Conservation (phyloP, 352 stramenopile species). For the Thalassiosira mediterranea region DNA sequence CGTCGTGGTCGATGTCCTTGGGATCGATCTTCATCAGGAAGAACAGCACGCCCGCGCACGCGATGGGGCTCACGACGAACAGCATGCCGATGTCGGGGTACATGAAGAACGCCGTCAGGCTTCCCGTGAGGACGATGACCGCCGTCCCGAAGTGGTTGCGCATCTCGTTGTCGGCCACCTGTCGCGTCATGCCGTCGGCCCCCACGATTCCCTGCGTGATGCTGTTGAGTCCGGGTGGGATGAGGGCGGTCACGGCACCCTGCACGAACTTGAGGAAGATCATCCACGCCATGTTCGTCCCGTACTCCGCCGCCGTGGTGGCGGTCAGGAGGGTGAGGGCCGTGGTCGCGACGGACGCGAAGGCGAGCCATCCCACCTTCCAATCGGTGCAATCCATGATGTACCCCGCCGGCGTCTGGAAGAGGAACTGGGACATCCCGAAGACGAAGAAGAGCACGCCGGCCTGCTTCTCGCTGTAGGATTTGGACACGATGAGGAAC, state of each 20-base stretch:
- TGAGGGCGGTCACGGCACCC: conserved; percentile 76
- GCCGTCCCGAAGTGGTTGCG: conserved; percentile 84
- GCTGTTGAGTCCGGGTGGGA: conserved; percentile 81
- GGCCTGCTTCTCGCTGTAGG: conserved; percentile 79
- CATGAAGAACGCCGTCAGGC: conserved; percentile 66
- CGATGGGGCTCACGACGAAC: conserved; percentile 81
- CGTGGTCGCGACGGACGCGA: conserved; percentile 64
- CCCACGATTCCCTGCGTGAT: conserved; percentile 84
- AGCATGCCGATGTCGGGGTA: conserved; percentile 78
- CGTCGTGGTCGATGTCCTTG: conserved; percentile 80
- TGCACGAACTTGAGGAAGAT: conserved; percentile 80
- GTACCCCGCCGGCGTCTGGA: conserved; percentile 80
- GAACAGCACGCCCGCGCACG: conserved; percentile 69
- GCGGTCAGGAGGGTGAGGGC: conserved; percentile 71
- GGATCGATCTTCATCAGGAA: conserved; percentile 73
- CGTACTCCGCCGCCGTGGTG: conserved; percentile 66
- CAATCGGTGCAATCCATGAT: conserved; percentile 80
- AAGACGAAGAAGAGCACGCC: conserved; percentile 84
- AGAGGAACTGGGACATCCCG: conserved; percentile 82
- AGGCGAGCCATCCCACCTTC: conserved; percentile 70
- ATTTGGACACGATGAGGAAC: conserved; percentile 79
- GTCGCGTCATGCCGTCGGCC: conserved; percentile 73
- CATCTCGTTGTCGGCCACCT: conserved; percentile 82
- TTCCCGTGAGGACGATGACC: conserved; percentile 76
- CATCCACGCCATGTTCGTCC: conserved; percentile 76